Conservation (phyloP, 345 rosid genomes). For the Microcos paniculata region DNA sequence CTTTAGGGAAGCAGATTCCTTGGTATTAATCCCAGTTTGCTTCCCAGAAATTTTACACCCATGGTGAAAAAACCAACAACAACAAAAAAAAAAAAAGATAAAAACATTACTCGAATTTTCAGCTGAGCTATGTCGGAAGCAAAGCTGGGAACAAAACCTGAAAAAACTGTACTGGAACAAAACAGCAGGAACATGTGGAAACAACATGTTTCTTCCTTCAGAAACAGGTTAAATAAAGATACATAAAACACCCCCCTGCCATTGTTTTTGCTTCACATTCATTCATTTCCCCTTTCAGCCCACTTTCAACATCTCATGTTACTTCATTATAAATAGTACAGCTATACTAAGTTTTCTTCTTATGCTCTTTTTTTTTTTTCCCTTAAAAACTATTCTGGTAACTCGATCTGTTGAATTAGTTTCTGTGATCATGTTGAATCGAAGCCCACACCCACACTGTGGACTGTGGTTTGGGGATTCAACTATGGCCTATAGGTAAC, state of each 20-base stretch:
- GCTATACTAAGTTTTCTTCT: no score
- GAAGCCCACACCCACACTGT: not conserved
- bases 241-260: not conserved
- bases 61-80: not conserved
- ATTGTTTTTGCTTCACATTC: not conserved
- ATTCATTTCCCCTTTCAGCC: not conserved
- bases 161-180: not conserved
- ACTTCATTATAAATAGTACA: not conserved
- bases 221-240: not conserved
- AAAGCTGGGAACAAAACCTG: not conserved
- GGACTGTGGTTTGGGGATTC: not conserved
- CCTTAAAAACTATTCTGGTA: not conserved
- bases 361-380: not conserved
- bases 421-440: no score
- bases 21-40: conserved; percentile 5
- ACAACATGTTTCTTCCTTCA: not conserved
- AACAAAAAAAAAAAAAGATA: not conserved
- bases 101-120: not conserved
- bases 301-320: not conserved
- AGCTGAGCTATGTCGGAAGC: conserved; percentile 11
- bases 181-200: conserved; percentile 8
- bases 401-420: no score
- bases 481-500: no score
- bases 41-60: not conserved
- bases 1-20: not conserved